These are phyloP conservation scores for Castanea sativa DNA, from an alignment of 306 rosid species.

Conservation along the genomic window DNA sequence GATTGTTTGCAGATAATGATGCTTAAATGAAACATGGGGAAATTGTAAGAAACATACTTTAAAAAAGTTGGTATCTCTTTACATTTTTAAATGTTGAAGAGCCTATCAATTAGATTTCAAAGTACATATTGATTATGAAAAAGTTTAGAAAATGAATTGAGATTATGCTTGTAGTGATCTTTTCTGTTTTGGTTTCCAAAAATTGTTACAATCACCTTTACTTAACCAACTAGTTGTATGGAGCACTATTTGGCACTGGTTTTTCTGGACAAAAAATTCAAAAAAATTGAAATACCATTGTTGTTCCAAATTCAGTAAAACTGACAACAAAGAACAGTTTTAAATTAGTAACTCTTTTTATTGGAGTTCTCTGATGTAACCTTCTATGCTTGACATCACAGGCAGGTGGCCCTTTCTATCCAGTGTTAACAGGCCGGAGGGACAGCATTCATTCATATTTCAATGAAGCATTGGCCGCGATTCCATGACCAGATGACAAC, in stretches of 20 bases:
- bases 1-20: too few relatives aligned
- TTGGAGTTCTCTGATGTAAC: too few relatives aligned
- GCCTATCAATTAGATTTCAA: neutral
- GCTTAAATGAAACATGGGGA: too few relatives aligned
- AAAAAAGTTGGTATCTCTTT: neutral
- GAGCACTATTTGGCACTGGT: neutral
- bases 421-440: too few relatives aligned
- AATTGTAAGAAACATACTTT: neutral
- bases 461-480: slow-evolving; percentile 47
- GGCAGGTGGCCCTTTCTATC: too few relatives aligned
- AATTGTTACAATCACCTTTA: neutral
- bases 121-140: too few relatives aligned
- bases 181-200: neutral
- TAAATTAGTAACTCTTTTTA: too few relatives aligned
- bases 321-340: too few relatives aligned
- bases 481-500: slow-evolving; percentile 68
- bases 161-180: neutral
- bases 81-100: neutral
- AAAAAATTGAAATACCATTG: neutral
- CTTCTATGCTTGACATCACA: too few relatives aligned
- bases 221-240: neutral
- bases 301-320: neutral
- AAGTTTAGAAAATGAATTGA: neutral
- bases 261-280: neutral
- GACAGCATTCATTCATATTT: slow-evolving; percentile 61